Percentiles rank a stretch among this genome's conserved stretches.
These are phyloP conservation scores for Ustanciosporium gigantosporum DNA, from an alignment of 1,284 basidiomycete genomes.

Conservation along the genomic window DNA sequence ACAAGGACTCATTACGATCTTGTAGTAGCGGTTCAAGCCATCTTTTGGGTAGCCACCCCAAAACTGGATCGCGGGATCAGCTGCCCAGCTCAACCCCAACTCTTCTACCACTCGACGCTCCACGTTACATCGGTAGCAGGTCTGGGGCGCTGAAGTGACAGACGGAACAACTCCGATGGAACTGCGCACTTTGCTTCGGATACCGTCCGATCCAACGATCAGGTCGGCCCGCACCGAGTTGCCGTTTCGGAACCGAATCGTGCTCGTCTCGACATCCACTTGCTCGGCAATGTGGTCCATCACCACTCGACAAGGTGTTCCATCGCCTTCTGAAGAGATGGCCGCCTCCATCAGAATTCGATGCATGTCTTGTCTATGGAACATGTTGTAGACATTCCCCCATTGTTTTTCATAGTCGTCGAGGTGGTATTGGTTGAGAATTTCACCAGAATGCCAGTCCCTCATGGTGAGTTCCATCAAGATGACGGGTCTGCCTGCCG, in stretches of 20 bases:
- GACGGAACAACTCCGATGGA: constrained; percentile 41
- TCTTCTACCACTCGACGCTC: constrained; percentile 51
- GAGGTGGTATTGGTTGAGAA: constrained; percentile 38
- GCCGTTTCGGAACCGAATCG: constrained; percentile 65
- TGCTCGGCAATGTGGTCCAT: constrained; percentile 62
- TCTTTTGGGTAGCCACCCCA: constrained; percentile 59
- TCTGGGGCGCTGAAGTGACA: constrained; percentile 59
- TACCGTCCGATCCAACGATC: constrained; percentile 72
- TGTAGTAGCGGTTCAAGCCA: constrained; percentile 57
- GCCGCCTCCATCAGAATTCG: constrained; percentile 54
- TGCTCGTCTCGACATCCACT: constrained; percentile 56
- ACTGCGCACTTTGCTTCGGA: constrained; percentile 51
- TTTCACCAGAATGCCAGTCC: constrained; percentile 33
- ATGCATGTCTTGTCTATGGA: constrained; percentile 62
- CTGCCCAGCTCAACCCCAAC: constrained; percentile 60
- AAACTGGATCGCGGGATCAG: constrained; percentile 61
- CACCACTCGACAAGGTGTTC: constrained; percentile 41
- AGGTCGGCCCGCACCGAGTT: constrained; percentile 66
- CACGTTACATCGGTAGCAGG: constrained; percentile 63
- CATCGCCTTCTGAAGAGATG: constrained; percentile 50
- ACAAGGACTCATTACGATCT: constrained; percentile 62
- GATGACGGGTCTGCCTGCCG: constrained; percentile 30
- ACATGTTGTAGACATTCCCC: constrained; percentile 55
- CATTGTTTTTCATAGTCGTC: constrained; percentile 38
- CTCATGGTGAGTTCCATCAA: constrained; percentile 42